phyloP scores from a whole-genome alignment of 352 stramenopile genomes.

The Globisporangium echinulatum region DNA sequence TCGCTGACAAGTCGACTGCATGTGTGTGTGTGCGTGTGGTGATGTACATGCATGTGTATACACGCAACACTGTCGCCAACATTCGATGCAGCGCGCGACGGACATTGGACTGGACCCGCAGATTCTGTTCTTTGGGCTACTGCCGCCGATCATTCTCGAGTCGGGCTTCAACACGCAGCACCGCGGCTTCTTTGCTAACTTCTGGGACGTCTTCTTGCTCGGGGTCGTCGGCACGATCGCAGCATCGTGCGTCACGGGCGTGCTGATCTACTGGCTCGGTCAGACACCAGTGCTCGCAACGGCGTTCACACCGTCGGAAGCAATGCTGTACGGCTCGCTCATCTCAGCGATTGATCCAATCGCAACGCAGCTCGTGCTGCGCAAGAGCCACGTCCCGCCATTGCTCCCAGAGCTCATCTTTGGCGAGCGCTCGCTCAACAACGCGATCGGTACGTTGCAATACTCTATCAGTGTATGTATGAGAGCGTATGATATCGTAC shows the following conservation, averaged over 20 bases:
- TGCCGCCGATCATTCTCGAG: constrained; percentile 64
- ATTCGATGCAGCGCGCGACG: constrained; percentile 13
- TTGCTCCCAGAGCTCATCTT: constrained; percentile 86
- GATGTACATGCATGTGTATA: neutral
- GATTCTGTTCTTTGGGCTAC: constrained; percentile 49
- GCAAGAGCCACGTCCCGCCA: constrained; percentile 34
- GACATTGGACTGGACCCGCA: constrained; percentile 37
- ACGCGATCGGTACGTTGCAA: constrained; percentile 7
- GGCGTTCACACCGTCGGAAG: constrained; percentile 45
- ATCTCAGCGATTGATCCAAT: constrained; percentile 83
- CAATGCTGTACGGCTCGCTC: constrained; percentile 70
- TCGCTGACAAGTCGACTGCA: neutral
- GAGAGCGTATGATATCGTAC: no score
- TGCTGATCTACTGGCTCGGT: constrained; percentile 34
- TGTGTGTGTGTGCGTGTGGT: neutral
- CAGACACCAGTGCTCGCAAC: constrained; percentile 24
- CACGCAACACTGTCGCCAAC: neutral
- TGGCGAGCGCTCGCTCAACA: constrained; percentile 81
- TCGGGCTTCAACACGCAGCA: constrained; percentile 58
- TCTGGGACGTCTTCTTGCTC: constrained; percentile 30
- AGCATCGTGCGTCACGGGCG: constrained; percentile 38
- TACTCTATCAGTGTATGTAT: no score
- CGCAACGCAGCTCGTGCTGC: constrained; percentile 71
- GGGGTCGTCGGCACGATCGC: constrained; percentile 48
- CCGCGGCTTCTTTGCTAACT: constrained; percentile 51